Percentiles rank a stretch among this genome's conserved stretches.
phyloP scores from a whole-genome alignment of 768 basidiomycete genomes.

The Sporobolomyces pararoseus region DNA sequence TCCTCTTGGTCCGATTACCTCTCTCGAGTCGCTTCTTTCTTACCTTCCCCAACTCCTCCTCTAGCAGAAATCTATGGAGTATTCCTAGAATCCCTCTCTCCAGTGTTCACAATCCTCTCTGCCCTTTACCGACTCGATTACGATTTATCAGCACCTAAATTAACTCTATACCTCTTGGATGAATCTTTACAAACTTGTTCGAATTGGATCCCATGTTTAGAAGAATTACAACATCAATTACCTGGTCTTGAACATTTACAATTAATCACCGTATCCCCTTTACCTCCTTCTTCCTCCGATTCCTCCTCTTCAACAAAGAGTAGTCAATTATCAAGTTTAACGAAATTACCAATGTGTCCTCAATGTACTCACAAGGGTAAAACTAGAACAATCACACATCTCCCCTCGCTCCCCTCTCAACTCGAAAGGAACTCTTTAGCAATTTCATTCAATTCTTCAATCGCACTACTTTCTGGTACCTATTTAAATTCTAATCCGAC shows the following conservation, averaged over 20 bases:
- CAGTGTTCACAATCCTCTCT: constrained; percentile 26
- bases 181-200: constrained; percentile 10
- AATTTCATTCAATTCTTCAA: constrained; percentile 25
- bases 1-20: constrained; percentile 21
- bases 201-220: constrained; percentile 2
- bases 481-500: constrained; percentile 1
- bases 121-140: background rate
- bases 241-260: background rate
- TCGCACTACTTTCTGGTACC: constrained; percentile 9
- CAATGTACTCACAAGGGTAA: background rate
- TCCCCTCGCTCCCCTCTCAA: background rate
- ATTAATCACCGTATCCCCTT: constrained; percentile 17
- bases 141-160: background rate
- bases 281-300: background rate
- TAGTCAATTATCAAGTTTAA: background rate
- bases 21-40: background rate
- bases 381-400: constrained; percentile 3
- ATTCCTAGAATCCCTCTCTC: constrained; percentile 27
- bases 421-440: background rate
- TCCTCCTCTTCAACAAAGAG: background rate
- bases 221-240: constrained; percentile 24
- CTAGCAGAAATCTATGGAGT: constrained; percentile 23
- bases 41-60: constrained; percentile 8
- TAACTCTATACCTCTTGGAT: constrained; percentile 22
- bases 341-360: constrained; percentile 5